Evolutionary conservation across 106 monocot species (phyloP).

Genomic region (Phalaenopsis equestris): DNA sequence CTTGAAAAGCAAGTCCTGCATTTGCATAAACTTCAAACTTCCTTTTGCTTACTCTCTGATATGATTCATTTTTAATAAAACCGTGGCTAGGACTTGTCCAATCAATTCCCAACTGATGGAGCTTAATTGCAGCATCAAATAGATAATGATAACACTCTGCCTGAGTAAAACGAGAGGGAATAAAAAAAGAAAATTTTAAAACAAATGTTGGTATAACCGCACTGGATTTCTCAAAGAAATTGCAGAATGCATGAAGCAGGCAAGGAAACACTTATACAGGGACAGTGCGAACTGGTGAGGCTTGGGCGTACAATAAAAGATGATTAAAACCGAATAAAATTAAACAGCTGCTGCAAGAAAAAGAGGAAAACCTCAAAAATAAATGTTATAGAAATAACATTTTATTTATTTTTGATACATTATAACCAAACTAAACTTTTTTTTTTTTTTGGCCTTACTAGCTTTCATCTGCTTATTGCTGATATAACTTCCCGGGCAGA

Average conservation of each 20-base stretch:
- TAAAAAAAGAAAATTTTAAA: neutral
- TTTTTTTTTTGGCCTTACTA: neutral
- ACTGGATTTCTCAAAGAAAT: neutral
- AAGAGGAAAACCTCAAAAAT: neutral
- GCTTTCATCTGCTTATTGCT: neutral
- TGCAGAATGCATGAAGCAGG: neutral
- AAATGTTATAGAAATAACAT: neutral
- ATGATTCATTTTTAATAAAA: constrained; percentile 18
- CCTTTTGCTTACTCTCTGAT: constrained; percentile 11
- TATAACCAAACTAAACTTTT: neutral
- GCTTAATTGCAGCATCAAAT: constrained; percentile 87
- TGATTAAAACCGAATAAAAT: neutral
- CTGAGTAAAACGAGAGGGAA: constrained; percentile 25
- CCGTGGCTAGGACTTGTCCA: constrained; percentile 78
- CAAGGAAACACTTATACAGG: neutral
- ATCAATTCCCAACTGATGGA: constrained; percentile 75
- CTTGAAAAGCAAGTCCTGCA: constrained; percentile 24
- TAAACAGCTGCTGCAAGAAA: neutral
- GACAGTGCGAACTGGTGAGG: neutral
- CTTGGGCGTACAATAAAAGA: neutral
- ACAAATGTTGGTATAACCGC: neutral
- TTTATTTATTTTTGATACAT: neutral
- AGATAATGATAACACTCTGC: constrained; percentile 98
- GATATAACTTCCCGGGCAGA: no score
- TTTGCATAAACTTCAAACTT: constrained; percentile 13